Base-by-base conservation (phyloP, 805 yeast genomes). In the Dipodascus geniculatus region DNA sequence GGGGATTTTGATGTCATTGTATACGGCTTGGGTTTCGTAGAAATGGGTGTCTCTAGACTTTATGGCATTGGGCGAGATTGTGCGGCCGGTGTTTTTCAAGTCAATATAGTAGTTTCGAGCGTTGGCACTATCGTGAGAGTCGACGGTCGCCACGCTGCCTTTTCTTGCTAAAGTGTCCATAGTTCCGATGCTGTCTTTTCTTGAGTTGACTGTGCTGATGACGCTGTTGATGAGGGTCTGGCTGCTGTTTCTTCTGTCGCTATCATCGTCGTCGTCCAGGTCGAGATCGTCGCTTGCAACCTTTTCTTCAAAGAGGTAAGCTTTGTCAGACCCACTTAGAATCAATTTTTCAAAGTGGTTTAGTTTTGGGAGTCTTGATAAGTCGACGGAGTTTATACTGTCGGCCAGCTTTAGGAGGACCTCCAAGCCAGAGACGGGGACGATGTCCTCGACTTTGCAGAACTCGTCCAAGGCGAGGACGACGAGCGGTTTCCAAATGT, bases 401-500 rank as follows among this genome's bases (percentile, higher is more conserved):
- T 65, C 58, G 58, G 62, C 65, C 22, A 69, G 58, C 51, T 58
- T 54, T 24, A 57, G 51, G 19, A 66, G 58, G 22, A 57, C 51
- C 19, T 51, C 58, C 3, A 16, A 14, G 50, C 42, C 3, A 57
- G 53, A 1, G 67, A 63, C 44, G 6, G 17, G 20, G 20, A n/a
- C 14, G 14, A 16, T 17, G 4, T 38, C 44, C 14, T 38, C 44
- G 22, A 51, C 44, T 22, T 61, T 57, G 57, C 75, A 76, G 59
- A 75, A 76, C 48, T 68, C 67, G 59, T 77, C 82, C 48, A 83
- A 69, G 3, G 81, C 72, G 35, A 79, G 72, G 48, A 78, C 64
- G 44, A 83, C 61, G 51, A 82, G 59, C 4, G 87, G 87, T 60
- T 77, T 79, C 67, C 82, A 80, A 42, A 76, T 73, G 55, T 75